These are phyloP conservation scores for Crithidia mellificae DNA, from an alignment of 208 protist genomes.

Conservation along the genomic window DNA sequence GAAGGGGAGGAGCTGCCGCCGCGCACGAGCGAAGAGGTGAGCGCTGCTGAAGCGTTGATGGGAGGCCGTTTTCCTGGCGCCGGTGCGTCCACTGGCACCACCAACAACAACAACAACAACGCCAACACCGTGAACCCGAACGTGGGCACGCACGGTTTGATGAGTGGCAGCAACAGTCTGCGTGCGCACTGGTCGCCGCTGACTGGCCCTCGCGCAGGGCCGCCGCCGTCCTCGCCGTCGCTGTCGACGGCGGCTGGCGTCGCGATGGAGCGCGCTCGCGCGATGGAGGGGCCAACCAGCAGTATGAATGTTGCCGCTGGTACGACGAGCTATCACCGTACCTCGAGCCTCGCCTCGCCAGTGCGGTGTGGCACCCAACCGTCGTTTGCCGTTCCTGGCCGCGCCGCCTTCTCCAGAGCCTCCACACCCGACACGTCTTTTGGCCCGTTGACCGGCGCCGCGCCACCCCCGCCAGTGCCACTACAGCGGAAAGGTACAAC, in stretches of 20 bases:
- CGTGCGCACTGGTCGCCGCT: slow-evolving; percentile 11
- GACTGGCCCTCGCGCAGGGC: not conserved
- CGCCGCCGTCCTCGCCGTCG: not conserved
- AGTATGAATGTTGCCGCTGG: not conserved
- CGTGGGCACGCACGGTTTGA: not conserved
- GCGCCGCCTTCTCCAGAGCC: not conserved
- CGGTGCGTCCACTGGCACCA: too few relatives aligned
- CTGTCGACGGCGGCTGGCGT: not conserved
- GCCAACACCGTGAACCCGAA: not conserved
- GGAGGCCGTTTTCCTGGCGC: not conserved
- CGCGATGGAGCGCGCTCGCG: not conserved
- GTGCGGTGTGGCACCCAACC: not conserved
- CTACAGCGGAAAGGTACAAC: not conserved
- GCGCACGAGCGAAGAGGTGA: not conserved
- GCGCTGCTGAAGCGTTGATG: not conserved
- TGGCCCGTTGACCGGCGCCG: too few relatives aligned
- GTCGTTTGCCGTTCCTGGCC: not conserved
- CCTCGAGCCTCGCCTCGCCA: slow-evolving; percentile 7
- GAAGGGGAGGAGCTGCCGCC: slow-evolving; percentile 18
- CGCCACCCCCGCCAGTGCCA: not conserved
- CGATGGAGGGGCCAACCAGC: not conserved
- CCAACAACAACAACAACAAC: too few relatives aligned
- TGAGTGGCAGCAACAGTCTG: slow-evolving; percentile 4
- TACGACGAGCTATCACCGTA: not conserved
- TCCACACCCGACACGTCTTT: slow-evolving; percentile 6